Evolutionary conservation across 306 rosid genomes (phyloP).

Genomic region (Hylodesmum podocarpum): DNA sequence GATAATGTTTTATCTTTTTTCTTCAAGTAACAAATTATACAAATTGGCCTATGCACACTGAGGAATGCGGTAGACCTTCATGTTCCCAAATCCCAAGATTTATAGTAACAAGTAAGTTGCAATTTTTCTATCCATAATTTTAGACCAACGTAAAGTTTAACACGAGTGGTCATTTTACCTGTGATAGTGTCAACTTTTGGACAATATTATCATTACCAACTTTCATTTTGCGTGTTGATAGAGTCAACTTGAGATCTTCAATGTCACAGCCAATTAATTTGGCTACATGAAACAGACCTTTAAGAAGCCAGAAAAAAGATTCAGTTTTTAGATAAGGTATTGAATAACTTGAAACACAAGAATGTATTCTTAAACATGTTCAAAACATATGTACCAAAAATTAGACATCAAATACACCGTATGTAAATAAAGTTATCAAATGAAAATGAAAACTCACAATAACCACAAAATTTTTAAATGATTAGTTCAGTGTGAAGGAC

Average conservation of each 20-base stretch:
- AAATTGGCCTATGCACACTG: neutral
- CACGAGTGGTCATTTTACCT: conserved; percentile 52
- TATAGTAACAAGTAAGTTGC: neutral
- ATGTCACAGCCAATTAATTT: conserved; percentile 70
- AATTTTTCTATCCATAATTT: conserved; percentile 1
- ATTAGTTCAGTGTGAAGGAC: conserved; percentile 5
- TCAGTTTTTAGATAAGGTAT: neutral
- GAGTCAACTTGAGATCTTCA: conserved; percentile 70
- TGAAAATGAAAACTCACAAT: neutral
- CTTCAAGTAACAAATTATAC: neutral
- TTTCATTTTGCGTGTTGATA: conserved; percentile 83
- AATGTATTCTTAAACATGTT: neutral
- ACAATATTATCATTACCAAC: conserved; percentile 80
- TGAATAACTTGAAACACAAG: conserved; percentile 11
- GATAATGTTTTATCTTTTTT: neutral
- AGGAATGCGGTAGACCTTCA: conserved; percentile 6
- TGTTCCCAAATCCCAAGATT: conserved; percentile 11
- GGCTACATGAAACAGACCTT: conserved; percentile 70
- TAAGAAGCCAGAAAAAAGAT: conserved; percentile 33
- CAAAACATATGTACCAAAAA: neutral
- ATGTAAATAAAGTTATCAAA: neutral
- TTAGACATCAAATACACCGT: conserved; percentile 6
- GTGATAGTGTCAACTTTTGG: conserved; percentile 82
- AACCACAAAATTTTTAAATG: neutral
- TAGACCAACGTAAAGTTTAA: conserved; percentile 12